A percentile compares a stretch with the other conserved stretches of the same genome.
Evolutionary conservation across 2,329 filamentous ascomycete genomes (phyloP).

Genomic region (Alternaria solani): DNA sequence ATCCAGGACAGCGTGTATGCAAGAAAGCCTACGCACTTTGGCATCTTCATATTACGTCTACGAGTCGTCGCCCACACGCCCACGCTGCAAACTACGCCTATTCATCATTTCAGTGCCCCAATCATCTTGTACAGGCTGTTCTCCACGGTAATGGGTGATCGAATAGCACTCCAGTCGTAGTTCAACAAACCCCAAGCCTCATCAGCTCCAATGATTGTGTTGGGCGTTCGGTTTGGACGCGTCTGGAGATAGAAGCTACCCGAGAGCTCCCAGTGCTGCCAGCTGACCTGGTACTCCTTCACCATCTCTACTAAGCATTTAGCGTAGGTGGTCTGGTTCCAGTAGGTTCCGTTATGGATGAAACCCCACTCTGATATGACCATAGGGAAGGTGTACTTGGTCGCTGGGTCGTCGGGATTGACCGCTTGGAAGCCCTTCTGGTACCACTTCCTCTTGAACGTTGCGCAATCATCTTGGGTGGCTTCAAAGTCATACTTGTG

Average conservation of each 20-base stretch:
- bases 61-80: accelerated
- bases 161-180: slow-evolving; percentile 39
- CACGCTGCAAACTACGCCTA: background rate
- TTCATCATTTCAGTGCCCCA: slow-evolving; percentile 26
- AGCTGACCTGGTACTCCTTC: slow-evolving; percentile 40
- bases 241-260: slow-evolving; percentile 52
- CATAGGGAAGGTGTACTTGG: slow-evolving; percentile 43
- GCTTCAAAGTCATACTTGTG: slow-evolving; percentile 48
- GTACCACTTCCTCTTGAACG: slow-evolving; percentile 48
- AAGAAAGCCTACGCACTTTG: background rate
- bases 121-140: slow-evolving; percentile 47
- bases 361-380: slow-evolving; percentile 47
- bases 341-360: slow-evolving; percentile 43
- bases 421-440: slow-evolving; percentile 43
- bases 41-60: accelerated
- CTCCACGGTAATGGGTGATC: slow-evolving; percentile 40
- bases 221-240: slow-evolving; percentile 36
- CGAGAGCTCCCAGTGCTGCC: slow-evolving; percentile 44
- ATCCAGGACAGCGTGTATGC: background rate
- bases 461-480: slow-evolving; percentile 40
- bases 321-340: slow-evolving; percentile 45
- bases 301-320: slow-evolving; percentile 45
- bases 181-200: slow-evolving; percentile 44
- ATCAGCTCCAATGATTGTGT: slow-evolving; percentile 38
- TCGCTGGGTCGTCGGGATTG: slow-evolving; percentile 37